Base-by-base conservation (phyloP, 2,329 filamentous ascomycete species). In the Plectosphaerella plurivora region DNA sequence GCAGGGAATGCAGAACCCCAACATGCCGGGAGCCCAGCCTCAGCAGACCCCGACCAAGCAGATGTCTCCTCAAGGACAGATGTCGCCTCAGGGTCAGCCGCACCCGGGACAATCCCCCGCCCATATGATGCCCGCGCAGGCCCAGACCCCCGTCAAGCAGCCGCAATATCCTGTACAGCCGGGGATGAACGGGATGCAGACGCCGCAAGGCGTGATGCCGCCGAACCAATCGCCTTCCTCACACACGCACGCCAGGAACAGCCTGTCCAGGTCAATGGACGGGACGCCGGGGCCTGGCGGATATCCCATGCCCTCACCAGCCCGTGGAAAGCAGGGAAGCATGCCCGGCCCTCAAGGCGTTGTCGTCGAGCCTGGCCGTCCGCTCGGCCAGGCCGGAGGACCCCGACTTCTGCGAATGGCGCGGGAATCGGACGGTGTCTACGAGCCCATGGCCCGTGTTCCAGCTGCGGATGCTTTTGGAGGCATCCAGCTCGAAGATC, bases 401-500 rank as follows among this genome's bases (percentile, higher is more conserved):
- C 66, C 63, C 4, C 60, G 64, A 6, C 64, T 69, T 58, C 63
- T 66, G n/a, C 71, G 72, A 1, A 67, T 74, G 25, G 65, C 68
- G 1, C 68, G 68, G 1, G 73, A 79, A 50, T 72, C 78, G 0
- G 77, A 81, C 12, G 74, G 41, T n/a, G 41, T 79, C 47, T 83
- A 85, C 56, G 72, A 73, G 35, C 81, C 82, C 0, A 81, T 77
- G 59, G 75, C 75, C 10, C 74, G 82, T 9, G 72, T 79, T 48
- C 59, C 82, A 37, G 77, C 79, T 42, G 78, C 28, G 8, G 46
- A 37, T 24, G 35, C 79, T 2, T 86, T 86, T 67, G 91, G 91
- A 9, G 90, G 91, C 1, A 78, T 93, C 53, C 82, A 89, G 53
- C 73, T 92, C 12, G 75, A 82, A 37, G 81, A 85, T 5, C 74